Percentiles rank a stretch among this genome's conserved stretches.
phyloP scores from a whole-genome alignment of 73 alveolate genomes.

The Tetrahymena borealis region DNA sequence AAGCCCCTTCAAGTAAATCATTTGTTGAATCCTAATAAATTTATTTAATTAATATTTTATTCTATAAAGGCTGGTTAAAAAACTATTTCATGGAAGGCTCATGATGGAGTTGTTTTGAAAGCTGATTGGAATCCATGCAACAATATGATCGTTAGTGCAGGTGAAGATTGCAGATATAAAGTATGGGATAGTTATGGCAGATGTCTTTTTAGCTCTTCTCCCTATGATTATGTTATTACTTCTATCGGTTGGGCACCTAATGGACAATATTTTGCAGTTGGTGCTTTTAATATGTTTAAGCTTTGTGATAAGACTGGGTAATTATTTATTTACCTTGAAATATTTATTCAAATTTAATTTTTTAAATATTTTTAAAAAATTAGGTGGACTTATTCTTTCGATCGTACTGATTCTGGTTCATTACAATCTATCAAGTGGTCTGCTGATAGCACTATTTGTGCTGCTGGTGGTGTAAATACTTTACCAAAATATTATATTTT shows the following conservation, averaged over 20 bases:
- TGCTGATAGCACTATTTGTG: conserved; percentile 87
- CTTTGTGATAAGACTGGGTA: conserved; percentile 96
- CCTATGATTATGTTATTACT: conserved; percentile 96
- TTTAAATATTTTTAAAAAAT: neutral
- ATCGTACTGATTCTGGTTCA: conserved; percentile 80
- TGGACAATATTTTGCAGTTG: conserved; percentile 93
- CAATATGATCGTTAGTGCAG: conserved; percentile 84
- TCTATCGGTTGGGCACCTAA: conserved; percentile 95
- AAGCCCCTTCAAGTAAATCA: conserved; percentile 56
- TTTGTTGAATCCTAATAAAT: neutral
- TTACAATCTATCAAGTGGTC: conserved; percentile 84
- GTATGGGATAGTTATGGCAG: conserved; percentile 98
- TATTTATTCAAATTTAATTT: neutral
- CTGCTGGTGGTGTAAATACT: conserved; percentile 97
- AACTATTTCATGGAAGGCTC: conserved; percentile 90
- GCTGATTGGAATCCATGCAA: conserved; percentile 96
- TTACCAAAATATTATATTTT: neutral
- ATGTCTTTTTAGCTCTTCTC: conserved; percentile 84
- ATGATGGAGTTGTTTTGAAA: conserved; percentile 85
- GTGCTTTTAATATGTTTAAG: conserved; percentile 91
- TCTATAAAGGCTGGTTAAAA: conserved; percentile 72
- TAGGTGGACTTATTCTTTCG: conserved; percentile 92
- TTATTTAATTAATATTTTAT: neutral
- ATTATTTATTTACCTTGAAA: neutral
- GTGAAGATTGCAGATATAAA: conserved; percentile 96